Conservation (phyloP, 768 basidiomycete genomes). For the Wakefieldia striispora region DNA sequence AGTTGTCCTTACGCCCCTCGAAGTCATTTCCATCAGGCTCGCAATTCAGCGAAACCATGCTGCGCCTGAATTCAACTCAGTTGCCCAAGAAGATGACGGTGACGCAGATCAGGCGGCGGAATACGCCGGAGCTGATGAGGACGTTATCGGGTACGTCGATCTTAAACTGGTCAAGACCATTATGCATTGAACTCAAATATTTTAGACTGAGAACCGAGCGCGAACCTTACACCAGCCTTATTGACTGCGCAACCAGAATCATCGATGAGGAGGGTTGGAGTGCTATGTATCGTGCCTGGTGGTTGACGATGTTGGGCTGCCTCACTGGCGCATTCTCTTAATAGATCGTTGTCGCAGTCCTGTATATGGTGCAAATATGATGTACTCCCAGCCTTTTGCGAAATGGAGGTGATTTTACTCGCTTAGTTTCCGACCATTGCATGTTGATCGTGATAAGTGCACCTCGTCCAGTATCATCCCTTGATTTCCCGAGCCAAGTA, state of each 20-base stretch:
- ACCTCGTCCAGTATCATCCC: too few relatives aligned
- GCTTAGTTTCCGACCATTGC: too few relatives aligned
- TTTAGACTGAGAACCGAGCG: conserved; percentile 68
- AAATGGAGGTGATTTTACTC: not conserved
- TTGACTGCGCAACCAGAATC: conserved; percentile 75
- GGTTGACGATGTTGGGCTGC: conserved; percentile 70
- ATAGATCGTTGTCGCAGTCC: not conserved
- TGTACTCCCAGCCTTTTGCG: not conserved
- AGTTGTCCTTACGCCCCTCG: conserved; percentile 65
- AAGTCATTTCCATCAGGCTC: conserved; percentile 75
- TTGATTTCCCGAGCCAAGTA: not conserved
- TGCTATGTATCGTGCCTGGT: conserved; percentile 82
- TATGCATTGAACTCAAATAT: not conserved
- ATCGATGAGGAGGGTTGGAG: conserved; percentile 74
- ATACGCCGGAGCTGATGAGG: conserved; percentile 70
- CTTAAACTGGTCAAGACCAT: not conserved
- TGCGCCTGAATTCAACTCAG: conserved; percentile 69
- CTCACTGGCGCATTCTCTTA: conserved; percentile 48
- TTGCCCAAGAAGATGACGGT: conserved; percentile 69
- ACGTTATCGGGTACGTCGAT: conserved; percentile 73
- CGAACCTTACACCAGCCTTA: conserved; percentile 74
- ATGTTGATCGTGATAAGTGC: too few relatives aligned
- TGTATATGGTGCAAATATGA: not conserved
- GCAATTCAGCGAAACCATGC: conserved; percentile 86
- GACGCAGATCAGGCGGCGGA: conserved; percentile 59